phyloP scores from a whole-genome alignment of 768 basidiomycete species.

The Phlebiopsis flavidoalba region DNA sequence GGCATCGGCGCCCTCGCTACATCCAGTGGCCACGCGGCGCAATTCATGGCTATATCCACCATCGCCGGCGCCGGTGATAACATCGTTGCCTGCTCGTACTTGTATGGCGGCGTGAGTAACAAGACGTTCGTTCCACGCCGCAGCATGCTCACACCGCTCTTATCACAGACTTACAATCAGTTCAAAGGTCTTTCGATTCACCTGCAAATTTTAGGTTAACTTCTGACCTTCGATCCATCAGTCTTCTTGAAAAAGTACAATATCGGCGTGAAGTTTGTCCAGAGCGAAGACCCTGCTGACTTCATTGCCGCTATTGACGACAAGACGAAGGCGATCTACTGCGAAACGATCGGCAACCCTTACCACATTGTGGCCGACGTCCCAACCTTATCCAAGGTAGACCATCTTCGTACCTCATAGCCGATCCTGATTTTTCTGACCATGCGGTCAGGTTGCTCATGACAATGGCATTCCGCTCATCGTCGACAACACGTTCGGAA shows the following conservation, averaged over 20 bases:
- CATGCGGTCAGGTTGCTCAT: constrained; percentile 54
- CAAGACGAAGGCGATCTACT: constrained; percentile 70
- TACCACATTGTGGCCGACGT: constrained; percentile 63
- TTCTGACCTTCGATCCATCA: constrained; percentile 17
- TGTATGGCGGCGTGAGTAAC: constrained; percentile 62
- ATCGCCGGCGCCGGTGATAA: constrained; percentile 68
- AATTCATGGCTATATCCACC: constrained; percentile 64
- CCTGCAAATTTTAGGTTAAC: background rate
- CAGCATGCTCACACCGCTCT: background rate
- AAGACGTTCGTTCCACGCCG: background rate
- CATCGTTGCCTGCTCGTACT: constrained; percentile 61
- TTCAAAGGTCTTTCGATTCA: constrained; percentile 45
- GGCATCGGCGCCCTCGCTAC: constrained; percentile 72
- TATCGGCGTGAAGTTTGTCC: constrained; percentile 62
- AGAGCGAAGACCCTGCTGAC: constrained; percentile 45
- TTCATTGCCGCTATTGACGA: constrained; percentile 69
- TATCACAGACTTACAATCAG: constrained; percentile 56
- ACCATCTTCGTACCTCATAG: background rate
- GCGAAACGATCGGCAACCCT: constrained; percentile 77
- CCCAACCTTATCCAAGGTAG: constrained; percentile 61
- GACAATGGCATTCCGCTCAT: constrained; percentile 68
- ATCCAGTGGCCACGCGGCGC: constrained; percentile 71
- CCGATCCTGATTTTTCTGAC: background rate
- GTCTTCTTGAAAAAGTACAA: constrained; percentile 67
- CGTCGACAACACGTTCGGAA: constrained; percentile 78